Percentiles rank a stretch among this genome's conserved stretches.
Conservation (phyloP, 2,329 filamentous ascomycete genomes). For the Teratosphaeriaceae sp. region DNA sequence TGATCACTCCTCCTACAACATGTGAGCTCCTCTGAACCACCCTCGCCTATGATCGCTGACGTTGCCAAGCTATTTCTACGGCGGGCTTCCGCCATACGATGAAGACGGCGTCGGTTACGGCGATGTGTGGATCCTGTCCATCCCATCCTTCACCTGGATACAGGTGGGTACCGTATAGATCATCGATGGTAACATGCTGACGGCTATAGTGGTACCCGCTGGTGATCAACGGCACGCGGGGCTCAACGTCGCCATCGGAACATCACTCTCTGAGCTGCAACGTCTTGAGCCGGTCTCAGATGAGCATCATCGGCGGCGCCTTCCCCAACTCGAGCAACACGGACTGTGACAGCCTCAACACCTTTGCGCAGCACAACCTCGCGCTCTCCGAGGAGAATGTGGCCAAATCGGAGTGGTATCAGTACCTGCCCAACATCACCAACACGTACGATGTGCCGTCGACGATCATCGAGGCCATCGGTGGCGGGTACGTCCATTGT, state of each 20-base stretch:
- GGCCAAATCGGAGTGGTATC: slow-evolving; percentile 40
- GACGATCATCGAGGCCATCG: slow-evolving; percentile 41
- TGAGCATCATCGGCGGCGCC: slow-evolving; percentile 57
- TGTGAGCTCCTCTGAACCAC: slow-evolving; percentile 47
- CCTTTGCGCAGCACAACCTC: slow-evolving; percentile 47
- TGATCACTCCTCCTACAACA: slow-evolving; percentile 58
- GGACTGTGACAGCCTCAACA: slow-evolving; percentile 40
- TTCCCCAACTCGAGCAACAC: slow-evolving; percentile 47
- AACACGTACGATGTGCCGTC: slow-evolving; percentile 45
- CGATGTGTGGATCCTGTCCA: slow-evolving; percentile 55
- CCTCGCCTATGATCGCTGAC: background rate
- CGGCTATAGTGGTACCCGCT: background rate
- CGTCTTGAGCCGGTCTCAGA: slow-evolving; percentile 51
- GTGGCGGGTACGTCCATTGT: slow-evolving; percentile 35
- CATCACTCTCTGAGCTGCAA: slow-evolving; percentile 55
- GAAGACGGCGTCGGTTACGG: slow-evolving; percentile 47
- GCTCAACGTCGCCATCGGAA: slow-evolving; percentile 26
- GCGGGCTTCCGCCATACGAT: slow-evolving; percentile 40
- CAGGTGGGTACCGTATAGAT: slow-evolving; percentile 1
- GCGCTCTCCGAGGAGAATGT: slow-evolving; percentile 43
- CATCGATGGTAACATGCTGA: background rate
- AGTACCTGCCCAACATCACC: slow-evolving; percentile 41
- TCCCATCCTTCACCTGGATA: slow-evolving; percentile 60
- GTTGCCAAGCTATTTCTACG: slow-evolving; percentile 51
- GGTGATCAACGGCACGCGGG: slow-evolving; percentile 5